phyloP scores from a whole-genome alignment of 2,329 filamentous ascomycete species.

The Colletotrichum euphorbiae region DNA sequence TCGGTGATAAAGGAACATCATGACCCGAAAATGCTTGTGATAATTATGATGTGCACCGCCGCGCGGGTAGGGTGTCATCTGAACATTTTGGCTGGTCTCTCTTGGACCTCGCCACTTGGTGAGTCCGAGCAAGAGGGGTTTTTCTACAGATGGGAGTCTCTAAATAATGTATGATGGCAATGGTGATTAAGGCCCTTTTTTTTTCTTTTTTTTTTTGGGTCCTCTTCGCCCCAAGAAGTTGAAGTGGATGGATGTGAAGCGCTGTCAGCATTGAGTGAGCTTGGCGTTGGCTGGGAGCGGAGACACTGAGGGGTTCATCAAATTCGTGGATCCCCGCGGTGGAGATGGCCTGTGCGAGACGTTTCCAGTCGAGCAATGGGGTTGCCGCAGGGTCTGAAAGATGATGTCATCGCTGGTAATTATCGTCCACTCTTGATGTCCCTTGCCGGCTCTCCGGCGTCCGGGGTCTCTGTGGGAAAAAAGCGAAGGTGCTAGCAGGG shows the following conservation, averaged over 20 bases:
- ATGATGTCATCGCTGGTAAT: background rate
- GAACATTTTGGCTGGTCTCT: background rate
- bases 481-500: conserved; percentile 19
- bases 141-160: no score
- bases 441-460: conserved; percentile 19
- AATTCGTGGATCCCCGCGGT: conserved; percentile 12
- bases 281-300: background rate
- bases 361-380: conserved; percentile 34
- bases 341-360: conserved; percentile 28
- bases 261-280: no score
- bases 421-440: background rate
- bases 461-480: conserved; percentile 11
- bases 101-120: conserved; percentile 13
- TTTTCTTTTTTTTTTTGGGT: no score
- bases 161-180: no score
- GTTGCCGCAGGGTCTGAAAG: conserved; percentile 11
- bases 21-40: background rate
- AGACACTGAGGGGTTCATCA: conserved; percentile 30
- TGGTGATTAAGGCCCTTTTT: no score
- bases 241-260: no score
- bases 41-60: conserved; percentile 25
- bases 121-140: background rate
- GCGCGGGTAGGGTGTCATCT: conserved; percentile 17
- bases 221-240: no score
- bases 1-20: background rate